Conservation (phyloP, 2,329 filamentous ascomycete genomes). For the Cordyceps javanica region DNA sequence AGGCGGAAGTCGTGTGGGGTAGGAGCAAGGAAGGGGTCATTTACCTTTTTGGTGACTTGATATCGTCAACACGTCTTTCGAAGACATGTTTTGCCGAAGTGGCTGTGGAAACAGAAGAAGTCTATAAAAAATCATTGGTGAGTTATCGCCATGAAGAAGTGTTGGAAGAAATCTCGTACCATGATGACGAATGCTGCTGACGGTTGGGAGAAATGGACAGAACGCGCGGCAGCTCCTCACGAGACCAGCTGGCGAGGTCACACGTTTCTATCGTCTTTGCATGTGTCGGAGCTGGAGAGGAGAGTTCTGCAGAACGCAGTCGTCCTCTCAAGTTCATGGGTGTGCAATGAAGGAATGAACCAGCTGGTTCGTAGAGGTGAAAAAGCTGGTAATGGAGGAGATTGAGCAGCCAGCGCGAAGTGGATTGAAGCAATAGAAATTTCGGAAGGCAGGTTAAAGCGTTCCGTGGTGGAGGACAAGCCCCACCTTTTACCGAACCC, state of each 20-base stretch:
- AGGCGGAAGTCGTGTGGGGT: constrained; percentile 12
- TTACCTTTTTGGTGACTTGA: constrained; percentile 87
- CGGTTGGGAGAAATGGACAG: neutral
- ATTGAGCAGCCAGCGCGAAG: neutral
- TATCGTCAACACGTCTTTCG: constrained; percentile 73
- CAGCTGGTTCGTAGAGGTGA: constrained; percentile 1
- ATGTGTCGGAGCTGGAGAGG: constrained; percentile 6
- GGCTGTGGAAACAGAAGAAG: constrained; percentile 66
- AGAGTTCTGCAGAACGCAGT: neutral
- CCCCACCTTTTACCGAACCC: constrained; percentile 1
- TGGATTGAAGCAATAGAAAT: constrained; percentile 11
- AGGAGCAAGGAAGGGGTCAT: constrained; percentile 21
- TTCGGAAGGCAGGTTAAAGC: constrained; percentile 12
- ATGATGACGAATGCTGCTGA: constrained; percentile 1
- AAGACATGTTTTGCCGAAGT: constrained; percentile 69
- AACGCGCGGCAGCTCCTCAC: constrained; percentile 2
- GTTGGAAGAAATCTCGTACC: neutral
- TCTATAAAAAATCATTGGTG: constrained; percentile 34
- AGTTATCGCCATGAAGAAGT: neutral
- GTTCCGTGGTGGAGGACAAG: constrained; percentile 7
- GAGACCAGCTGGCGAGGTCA: constrained; percentile 12
- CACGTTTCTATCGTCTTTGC: neutral
- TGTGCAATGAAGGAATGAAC: neutral
- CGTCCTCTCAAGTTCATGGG: constrained; percentile 5
- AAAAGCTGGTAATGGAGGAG: neutral